phyloP scores from a whole-genome alignment of 345 rosid genomes.

The Camelina hispida region DNA sequence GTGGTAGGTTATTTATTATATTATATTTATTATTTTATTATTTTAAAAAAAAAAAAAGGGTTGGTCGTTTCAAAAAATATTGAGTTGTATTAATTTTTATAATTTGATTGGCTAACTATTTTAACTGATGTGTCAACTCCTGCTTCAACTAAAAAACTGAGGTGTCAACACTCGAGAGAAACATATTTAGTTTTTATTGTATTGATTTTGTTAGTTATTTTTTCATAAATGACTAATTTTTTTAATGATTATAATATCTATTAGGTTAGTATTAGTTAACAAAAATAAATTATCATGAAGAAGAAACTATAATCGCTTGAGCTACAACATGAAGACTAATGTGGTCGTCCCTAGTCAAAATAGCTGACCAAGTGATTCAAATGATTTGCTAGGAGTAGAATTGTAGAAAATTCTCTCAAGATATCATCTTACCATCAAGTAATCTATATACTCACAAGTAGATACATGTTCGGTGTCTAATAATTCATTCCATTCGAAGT shows the following conservation, averaged over 20 bases:
- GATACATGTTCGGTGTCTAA: not conserved
- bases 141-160: too few species aligned
- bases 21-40: too few species aligned
- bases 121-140: too few species aligned
- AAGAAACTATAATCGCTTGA: constrained; percentile 10
- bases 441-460: not conserved
- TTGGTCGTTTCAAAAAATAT: too few species aligned
- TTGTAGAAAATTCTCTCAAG: constrained; percentile 14
- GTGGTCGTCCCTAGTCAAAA: constrained; percentile 23
- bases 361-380: constrained; percentile 15
- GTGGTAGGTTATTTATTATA: too few species aligned
- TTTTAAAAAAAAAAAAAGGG: too few species aligned
- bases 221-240: not conserved
- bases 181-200: too few species aligned
- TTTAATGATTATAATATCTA: not conserved
- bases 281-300: not conserved
- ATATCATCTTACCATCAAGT: constrained; percentile 10
- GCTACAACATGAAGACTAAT: constrained; percentile 11
- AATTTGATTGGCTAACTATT: too few species aligned
- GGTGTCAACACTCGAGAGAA: too few species aligned
- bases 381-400: constrained; percentile 3
- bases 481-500: not conserved
- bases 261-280: not conserved
- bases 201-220: not conserved
- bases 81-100: too few species aligned